Percentiles rank a stretch among this genome's conserved stretches.
phyloP scores from a whole-genome alignment of 1,284 basidiomycete species.

The Crocinoboletus sp. region DNA sequence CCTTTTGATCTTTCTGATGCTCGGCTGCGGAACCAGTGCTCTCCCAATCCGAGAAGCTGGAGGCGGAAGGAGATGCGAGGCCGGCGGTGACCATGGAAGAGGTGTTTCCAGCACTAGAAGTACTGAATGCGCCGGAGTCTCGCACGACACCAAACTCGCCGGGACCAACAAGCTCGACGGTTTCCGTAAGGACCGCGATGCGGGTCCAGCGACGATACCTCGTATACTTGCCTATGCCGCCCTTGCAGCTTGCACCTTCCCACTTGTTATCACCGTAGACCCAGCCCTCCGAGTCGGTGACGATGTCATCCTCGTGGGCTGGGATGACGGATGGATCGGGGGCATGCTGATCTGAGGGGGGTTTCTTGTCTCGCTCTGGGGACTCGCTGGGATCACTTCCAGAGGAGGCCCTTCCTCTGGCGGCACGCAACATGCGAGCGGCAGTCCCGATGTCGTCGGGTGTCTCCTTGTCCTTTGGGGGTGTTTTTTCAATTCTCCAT shows the following conservation, averaged over 20 bases:
- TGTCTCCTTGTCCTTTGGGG: constrained; percentile 52
- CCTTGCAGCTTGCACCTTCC: constrained; percentile 74
- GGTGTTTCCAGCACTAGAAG: constrained; percentile 14
- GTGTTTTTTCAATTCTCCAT: constrained; percentile 54
- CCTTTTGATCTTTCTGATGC: constrained; percentile 19
- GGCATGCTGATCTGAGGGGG: constrained; percentile 16
- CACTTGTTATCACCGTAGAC: constrained; percentile 96
- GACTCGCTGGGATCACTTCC: constrained; percentile 14
- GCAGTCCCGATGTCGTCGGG: constrained; percentile 29
- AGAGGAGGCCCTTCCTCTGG: constrained; percentile 19
- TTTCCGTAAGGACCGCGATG: constrained; percentile 73
- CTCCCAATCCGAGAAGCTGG: constrained; percentile 30
- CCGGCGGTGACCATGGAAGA: constrained; percentile 27
- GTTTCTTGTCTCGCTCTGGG: constrained; percentile 21
- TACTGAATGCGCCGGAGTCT: constrained; percentile 25
- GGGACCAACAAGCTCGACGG: constrained; percentile 50
- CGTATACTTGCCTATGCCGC: constrained; percentile 90
- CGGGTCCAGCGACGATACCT: constrained; percentile 82
- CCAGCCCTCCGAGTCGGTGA: constrained; percentile 89
- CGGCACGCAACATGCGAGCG: constrained; percentile 28
- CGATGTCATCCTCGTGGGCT: constrained; percentile 38
- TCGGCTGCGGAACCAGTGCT: constrained; percentile 27
- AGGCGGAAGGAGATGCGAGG: constrained; percentile 27
- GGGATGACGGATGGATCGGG: constrained; percentile 21
- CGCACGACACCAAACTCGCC: constrained; percentile 32